Conservation (phyloP, 2,329 filamentous ascomycete genomes). For the Aspergillus piperis region DNA sequence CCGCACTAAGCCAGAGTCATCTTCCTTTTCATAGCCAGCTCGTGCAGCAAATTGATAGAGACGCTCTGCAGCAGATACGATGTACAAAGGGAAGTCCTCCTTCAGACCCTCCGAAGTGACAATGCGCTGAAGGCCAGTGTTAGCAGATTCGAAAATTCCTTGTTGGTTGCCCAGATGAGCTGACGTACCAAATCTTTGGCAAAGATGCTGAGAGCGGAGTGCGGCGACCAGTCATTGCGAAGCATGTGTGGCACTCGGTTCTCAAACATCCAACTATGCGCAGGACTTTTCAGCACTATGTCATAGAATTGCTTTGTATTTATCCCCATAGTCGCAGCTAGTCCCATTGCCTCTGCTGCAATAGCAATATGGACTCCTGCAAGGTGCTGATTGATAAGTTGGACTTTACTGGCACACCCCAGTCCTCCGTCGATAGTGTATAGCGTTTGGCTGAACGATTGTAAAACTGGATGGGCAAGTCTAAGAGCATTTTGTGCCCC, state of each 20-base stretch:
- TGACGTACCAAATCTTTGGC: slow-evolving; percentile 1
- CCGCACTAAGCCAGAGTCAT: not conserved
- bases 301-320: not conserved
- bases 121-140: not conserved
- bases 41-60: not conserved
- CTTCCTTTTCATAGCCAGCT: not conserved
- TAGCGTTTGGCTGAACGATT: not conserved
- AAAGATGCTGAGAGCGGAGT: slow-evolving; percentile 1
- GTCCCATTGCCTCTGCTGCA: not conserved
- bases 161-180: not conserved
- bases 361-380: not conserved
- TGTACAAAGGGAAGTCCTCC: not conserved
- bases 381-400: not conserved
- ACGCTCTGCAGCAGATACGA: not conserved
- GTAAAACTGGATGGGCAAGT: not conserved
- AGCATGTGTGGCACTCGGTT: slow-evolving; percentile 1
- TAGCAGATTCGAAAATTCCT: not conserved
- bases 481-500: not conserved
- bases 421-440: not conserved
- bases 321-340: not conserved
- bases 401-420: not conserved
- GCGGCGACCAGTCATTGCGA: not conserved
- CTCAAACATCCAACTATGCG: slow-evolving; percentile 5
- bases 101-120: not conserved
- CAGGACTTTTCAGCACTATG: not conserved